Conservation (phyloP, 108 stramenopile species). For the Epipyxis sp. region DNA sequence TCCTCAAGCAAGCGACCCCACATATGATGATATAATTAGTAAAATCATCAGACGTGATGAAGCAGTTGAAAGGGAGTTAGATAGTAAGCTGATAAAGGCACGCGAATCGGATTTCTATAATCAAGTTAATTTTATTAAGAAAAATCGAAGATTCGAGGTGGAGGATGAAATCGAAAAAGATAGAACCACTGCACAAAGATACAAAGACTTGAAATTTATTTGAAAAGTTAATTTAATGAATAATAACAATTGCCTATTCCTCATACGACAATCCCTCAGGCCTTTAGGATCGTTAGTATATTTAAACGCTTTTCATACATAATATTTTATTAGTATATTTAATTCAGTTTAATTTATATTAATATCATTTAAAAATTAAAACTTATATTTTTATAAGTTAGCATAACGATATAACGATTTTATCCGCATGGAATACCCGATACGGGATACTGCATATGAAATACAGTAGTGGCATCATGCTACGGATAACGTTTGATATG, state of each 20-base stretch:
- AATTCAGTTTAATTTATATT: no score
- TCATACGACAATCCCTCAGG: no score
- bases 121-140: background rate
- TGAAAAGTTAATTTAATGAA: slow-evolving; percentile 21
- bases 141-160: background rate
- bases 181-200: background rate
- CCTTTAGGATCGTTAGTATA: no score
- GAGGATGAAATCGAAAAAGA: slow-evolving; percentile 6
- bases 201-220: slow-evolving; percentile 22
- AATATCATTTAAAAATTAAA: no score
- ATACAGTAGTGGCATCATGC: no score
- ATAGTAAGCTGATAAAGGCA: background rate
- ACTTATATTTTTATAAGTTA: no score
- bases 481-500: no score
- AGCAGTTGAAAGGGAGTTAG: background rate
- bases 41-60: background rate
- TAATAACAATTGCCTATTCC: no score
- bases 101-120: background rate
- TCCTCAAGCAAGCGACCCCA: background rate
- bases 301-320: background rate
- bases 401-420: no score
- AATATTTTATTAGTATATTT: no score
- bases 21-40: background rate
- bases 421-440: no score
- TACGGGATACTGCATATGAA: no score